These are phyloP conservation scores for Erysimum cheiranthoides DNA, from an alignment of 345 rosid species.

Conservation along the genomic window DNA sequence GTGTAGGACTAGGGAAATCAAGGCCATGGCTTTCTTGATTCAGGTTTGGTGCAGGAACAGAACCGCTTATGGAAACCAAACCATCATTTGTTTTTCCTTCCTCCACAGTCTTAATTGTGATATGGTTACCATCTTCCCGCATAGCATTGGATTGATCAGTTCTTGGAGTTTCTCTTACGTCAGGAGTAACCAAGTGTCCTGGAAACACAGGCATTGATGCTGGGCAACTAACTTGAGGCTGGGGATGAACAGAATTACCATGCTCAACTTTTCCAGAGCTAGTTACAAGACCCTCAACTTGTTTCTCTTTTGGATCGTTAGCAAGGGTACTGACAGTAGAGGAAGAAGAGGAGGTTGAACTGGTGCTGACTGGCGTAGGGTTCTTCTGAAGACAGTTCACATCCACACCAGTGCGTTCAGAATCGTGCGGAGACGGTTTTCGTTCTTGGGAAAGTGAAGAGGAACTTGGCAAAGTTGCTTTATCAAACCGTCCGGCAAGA, in stretches of 20 bases:
- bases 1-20: conserved; percentile 56
- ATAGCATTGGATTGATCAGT: conserved; percentile 48
- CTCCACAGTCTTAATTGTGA: conserved; percentile 51
- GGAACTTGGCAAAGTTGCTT: conserved; percentile 45
- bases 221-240: conserved; percentile 48
- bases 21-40: conserved; percentile 56
- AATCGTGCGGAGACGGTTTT: conserved; percentile 26
- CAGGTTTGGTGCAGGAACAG: conserved; percentile 53
- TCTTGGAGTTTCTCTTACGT: conserved; percentile 42
- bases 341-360: conserved; percentile 50
- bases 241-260: conserved; percentile 46
- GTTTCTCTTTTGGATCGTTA: conserved; percentile 46
- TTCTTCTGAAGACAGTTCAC: conserved; percentile 46
- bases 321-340: conserved; percentile 45
- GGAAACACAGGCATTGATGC: conserved; percentile 45
- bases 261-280: conserved; percentile 45
- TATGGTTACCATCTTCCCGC: conserved; percentile 50
- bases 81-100: conserved; percentile 52
- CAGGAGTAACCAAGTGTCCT: conserved; percentile 46
- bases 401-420: conserved; percentile 41
- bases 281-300: conserved; percentile 40
- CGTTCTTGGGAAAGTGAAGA: conserved; percentile 33
- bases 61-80: conserved; percentile 49
- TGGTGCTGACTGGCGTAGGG: conserved; percentile 41
- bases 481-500: conserved; percentile 52